A percentile compares a stretch with the other conserved stretches of the same genome.
phyloP scores from a whole-genome alignment of 495 filamentous ascomycete genomes.

The Hypoxylon trugodes region DNA sequence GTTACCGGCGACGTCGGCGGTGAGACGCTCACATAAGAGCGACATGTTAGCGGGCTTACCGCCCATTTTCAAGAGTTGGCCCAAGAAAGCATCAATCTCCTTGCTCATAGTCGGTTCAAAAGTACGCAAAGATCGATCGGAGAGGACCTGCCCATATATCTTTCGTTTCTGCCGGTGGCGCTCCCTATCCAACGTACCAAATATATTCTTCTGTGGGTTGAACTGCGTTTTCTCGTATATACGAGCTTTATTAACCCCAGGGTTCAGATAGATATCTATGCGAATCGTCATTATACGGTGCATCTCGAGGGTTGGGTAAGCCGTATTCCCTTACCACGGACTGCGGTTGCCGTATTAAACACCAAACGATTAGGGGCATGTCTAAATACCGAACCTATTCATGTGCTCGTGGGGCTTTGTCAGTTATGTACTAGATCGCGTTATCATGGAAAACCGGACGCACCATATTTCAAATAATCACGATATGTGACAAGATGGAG shows the following conservation, averaged over 20 bases:
- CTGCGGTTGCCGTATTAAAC: not conserved
- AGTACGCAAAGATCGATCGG: not conserved
- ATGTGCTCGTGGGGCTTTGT: too few relatives aligned
- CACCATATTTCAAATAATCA: not conserved
- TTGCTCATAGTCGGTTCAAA: not conserved
- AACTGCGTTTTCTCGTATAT: not conserved
- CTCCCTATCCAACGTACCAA: not conserved
- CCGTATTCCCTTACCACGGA: not conserved
- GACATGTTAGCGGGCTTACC: not conserved
- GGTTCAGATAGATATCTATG: slow-evolving; percentile 4
- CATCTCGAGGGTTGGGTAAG: not conserved
- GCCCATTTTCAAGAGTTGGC: not conserved
- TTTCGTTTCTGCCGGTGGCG: not conserved
- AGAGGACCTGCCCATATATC: not conserved
- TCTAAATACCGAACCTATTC: not conserved
- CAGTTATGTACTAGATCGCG: not conserved
- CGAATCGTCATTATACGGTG: too few relatives aligned
- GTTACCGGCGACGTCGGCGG: too few relatives aligned
- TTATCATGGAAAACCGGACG: not conserved
- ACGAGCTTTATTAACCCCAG: not conserved
- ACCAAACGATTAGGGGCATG: not conserved
- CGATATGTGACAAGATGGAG: slow-evolving; percentile 2
- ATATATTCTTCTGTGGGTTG: not conserved
- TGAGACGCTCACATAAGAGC: too few relatives aligned
- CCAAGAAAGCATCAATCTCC: not conserved